Evolutionary conservation across 495 filamentous ascomycete genomes (phyloP).

Genomic region (Penicillium fimorum): DNA sequence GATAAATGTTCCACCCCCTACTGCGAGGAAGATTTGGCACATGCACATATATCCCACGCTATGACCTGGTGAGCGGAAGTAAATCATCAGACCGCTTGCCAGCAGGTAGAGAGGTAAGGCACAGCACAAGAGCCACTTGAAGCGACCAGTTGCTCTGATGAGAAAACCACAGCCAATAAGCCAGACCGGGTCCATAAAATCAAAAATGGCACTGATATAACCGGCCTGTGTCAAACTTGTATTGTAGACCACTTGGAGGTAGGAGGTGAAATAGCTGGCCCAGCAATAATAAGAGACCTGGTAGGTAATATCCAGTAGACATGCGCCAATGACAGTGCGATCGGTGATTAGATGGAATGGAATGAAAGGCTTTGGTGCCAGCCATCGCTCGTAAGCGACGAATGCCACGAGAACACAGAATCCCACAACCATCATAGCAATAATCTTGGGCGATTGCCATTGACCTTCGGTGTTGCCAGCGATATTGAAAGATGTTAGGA

Average conservation of each 20-base stretch:
- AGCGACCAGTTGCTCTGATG: conserved; percentile 55
- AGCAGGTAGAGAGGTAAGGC: conserved; percentile 61
- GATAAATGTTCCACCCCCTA: conserved; percentile 59
- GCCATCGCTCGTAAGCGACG: conserved; percentile 52
- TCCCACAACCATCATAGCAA: conserved; percentile 58
- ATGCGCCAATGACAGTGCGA: conserved; percentile 64
- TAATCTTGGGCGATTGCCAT: conserved; percentile 54
- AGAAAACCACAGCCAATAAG: conserved; percentile 48
- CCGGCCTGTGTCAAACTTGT: conserved; percentile 55
- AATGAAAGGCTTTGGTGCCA: conserved; percentile 58
- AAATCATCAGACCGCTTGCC: conserved; percentile 59
- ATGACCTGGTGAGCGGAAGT: conserved; percentile 58
- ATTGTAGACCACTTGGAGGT: conserved; percentile 65
- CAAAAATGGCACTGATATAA: conserved; percentile 54
- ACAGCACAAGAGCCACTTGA: conserved; percentile 53
- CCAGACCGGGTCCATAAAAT: conserved; percentile 48
- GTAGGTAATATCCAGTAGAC: conserved; percentile 53
- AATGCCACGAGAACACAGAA: conserved; percentile 53
- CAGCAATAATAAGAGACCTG: conserved; percentile 55
- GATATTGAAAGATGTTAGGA: conserved; percentile 61
- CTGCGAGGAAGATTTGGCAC: conserved; percentile 72
- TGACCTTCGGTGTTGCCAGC: conserved; percentile 40
- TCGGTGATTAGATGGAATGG: conserved; percentile 55
- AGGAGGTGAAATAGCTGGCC: conserved; percentile 63
- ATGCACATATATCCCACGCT: conserved; percentile 67